phyloP scores from a whole-genome alignment of 129 eudicot genomes.

The Escallonia rubra region DNA sequence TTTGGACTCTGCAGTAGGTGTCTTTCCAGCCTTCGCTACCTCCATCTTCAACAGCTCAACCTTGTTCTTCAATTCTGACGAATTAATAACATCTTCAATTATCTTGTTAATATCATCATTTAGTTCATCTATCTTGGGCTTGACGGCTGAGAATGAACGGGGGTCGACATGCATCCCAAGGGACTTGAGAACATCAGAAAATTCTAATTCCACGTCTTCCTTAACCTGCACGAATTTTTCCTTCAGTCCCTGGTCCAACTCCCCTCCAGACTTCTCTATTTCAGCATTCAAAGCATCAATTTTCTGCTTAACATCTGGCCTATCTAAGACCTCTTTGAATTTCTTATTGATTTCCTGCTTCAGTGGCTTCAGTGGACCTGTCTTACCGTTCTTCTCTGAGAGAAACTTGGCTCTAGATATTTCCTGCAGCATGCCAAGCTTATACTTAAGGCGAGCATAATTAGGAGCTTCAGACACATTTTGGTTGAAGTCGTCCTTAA shows the following conservation, averaged over 20 bases:
- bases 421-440: conserved; percentile 59
- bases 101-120: conserved; percentile 39
- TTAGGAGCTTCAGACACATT: conserved; percentile 64
- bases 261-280: conserved; percentile 13
- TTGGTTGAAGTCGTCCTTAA: conserved; percentile 46
- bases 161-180: conserved; percentile 48
- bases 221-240: conserved; percentile 41
- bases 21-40: conserved; percentile 36
- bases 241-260: conserved; percentile 24
- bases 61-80: conserved; percentile 58
- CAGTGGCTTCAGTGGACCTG: conserved; percentile 29
- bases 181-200: conserved; percentile 40
- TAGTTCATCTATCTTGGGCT: conserved; percentile 42
- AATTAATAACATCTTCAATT: conserved; percentile 46
- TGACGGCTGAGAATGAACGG: conserved; percentile 18
- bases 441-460: conserved; percentile 45
- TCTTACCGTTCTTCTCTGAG: conserved; percentile 39
- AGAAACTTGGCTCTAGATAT: conserved; percentile 42
- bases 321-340: conserved; percentile 26
- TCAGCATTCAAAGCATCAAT: conserved; percentile 23
- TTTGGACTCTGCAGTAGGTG: conserved; percentile 48
- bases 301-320: conserved; percentile 54
- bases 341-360: conserved; percentile 31
- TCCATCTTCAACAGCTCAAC: conserved; percentile 51
- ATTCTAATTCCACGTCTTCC: conserved; percentile 48